These are phyloP conservation scores for Arthrobotrys sphaeroides DNA, from an alignment of 2,329 filamentous ascomycete species.

Conservation along the genomic window DNA sequence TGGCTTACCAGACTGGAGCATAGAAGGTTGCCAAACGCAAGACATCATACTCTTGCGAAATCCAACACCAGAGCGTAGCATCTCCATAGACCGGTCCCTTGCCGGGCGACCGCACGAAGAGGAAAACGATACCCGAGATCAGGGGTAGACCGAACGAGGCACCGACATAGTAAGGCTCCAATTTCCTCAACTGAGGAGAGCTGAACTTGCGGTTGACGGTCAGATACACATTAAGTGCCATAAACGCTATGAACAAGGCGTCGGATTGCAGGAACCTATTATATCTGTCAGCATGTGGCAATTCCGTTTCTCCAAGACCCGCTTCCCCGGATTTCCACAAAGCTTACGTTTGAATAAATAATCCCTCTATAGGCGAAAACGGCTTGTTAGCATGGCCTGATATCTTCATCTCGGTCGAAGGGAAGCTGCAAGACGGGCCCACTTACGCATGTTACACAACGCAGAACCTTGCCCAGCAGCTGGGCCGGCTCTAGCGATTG, in stretches of 20 bases:
- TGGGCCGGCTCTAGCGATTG: slow-evolving; percentile 74
- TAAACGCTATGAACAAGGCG: slow-evolving; percentile 79
- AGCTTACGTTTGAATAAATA: slow-evolving; percentile 83
- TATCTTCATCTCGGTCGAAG: slow-evolving; percentile 23
- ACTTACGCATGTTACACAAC: slow-evolving; percentile 69
- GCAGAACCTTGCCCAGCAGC: slow-evolving; percentile 64
- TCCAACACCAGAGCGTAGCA: slow-evolving; percentile 84
- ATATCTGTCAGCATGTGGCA: slow-evolving; percentile 36
- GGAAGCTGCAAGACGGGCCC: slow-evolving; percentile 27
- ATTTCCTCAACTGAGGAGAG: slow-evolving; percentile 69
- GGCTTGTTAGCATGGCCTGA: slow-evolving; percentile 41
- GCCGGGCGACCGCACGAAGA: slow-evolving; percentile 68
- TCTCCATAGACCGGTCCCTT: slow-evolving; percentile 75
- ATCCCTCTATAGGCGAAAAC: slow-evolving; percentile 68
- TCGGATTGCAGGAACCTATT: slow-evolving; percentile 79
- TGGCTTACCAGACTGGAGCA: slow-evolving; percentile 71
- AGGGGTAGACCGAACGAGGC: slow-evolving; percentile 78
- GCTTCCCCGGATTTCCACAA: not conserved
- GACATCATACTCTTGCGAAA: slow-evolving; percentile 72
- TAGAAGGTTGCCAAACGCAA: slow-evolving; percentile 81
- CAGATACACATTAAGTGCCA: slow-evolving; percentile 84
- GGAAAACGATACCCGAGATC: slow-evolving; percentile 72
- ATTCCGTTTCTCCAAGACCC: slow-evolving; percentile 2
- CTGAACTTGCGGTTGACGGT: slow-evolving; percentile 81
- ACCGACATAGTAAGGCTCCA: slow-evolving; percentile 77